A percentile compares a stretch with the other conserved stretches of the same genome.
These are phyloP conservation scores for Zygoascus meyerae DNA, from an alignment of 1,139 yeast genomes.

Conservation along the genomic window DNA sequence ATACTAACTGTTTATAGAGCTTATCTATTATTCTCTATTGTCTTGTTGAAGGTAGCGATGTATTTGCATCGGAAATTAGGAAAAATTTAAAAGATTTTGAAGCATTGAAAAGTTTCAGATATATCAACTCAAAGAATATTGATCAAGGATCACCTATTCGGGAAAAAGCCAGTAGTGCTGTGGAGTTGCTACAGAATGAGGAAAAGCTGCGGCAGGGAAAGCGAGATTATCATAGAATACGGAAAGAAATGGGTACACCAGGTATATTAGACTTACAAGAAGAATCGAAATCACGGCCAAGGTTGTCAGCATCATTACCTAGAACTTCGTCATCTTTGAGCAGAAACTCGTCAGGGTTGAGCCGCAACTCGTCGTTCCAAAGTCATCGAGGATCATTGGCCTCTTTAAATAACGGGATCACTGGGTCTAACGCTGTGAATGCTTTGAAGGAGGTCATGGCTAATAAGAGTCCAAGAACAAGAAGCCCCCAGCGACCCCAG, in stretches of 20 bases:
- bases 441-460: background rate
- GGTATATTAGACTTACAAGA: constrained; percentile 26
- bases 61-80: constrained; percentile 81
- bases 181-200: constrained; percentile 28
- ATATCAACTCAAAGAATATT: constrained; percentile 29
- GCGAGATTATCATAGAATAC: constrained; percentile 27
- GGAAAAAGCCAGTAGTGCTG: constrained; percentile 28
- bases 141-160: constrained; percentile 32
- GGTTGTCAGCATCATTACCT: background rate
- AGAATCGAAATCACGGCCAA: constrained; percentile 5
- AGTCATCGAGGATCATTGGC: background rate
- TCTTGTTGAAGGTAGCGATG: constrained; percentile 80
- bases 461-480: background rate
- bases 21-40: constrained; percentile 80
- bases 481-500: background rate
- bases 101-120: constrained; percentile 51
- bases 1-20: constrained; percentile 34
- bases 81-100: constrained; percentile 73
- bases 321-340: constrained; percentile 1
- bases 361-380: too few relatives aligned
- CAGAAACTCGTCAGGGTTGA: background rate
- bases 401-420: constrained; percentile 1
- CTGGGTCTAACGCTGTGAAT: constrained; percentile 3
- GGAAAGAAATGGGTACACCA: constrained; percentile 31
- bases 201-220: constrained; percentile 28